These are phyloP conservation scores for Friedmanniomyces simplex DNA, from an alignment of 495 filamentous ascomycete genomes.

Conservation along the genomic window DNA sequence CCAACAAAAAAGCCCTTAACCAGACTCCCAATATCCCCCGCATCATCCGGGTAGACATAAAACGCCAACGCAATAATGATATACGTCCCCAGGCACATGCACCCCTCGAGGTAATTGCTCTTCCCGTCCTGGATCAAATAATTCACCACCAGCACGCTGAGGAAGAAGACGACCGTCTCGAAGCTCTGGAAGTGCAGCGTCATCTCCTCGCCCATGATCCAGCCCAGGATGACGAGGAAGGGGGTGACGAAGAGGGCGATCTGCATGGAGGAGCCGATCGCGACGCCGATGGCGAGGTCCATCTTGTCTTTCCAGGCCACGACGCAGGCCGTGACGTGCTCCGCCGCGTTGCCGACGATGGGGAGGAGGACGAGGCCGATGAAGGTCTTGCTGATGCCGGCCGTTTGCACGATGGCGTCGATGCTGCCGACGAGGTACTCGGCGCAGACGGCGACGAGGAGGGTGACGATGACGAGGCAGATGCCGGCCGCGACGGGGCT, in stretches of 20 bases:
- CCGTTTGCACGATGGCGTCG: constrained; percentile 71
- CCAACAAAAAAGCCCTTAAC: constrained; percentile 8
- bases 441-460: constrained; percentile 81
- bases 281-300: constrained; percentile 91
- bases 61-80: constrained; percentile 82
- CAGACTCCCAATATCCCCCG: constrained; percentile 23
- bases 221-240: constrained; percentile 81
- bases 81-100: constrained; percentile 72
- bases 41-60: constrained; percentile 73
- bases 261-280: constrained; percentile 87
- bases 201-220: constrained; percentile 79
- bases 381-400: constrained; percentile 77
- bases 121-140: constrained; percentile 90
- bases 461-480: constrained; percentile 64
- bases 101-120: constrained; percentile 89
- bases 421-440: constrained; percentile 92
- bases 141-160: constrained; percentile 81
- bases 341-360: constrained; percentile 94
- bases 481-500: constrained; percentile 60
- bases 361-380: constrained; percentile 92
- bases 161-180: constrained; percentile 87
- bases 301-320: constrained; percentile 94
- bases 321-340: constrained; percentile 90
- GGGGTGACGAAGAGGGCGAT: constrained; percentile 91
- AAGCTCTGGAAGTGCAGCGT: constrained; percentile 86